Conservation (phyloP, 495 filamentous ascomycete species). For the Neurospora sp. region DNA sequence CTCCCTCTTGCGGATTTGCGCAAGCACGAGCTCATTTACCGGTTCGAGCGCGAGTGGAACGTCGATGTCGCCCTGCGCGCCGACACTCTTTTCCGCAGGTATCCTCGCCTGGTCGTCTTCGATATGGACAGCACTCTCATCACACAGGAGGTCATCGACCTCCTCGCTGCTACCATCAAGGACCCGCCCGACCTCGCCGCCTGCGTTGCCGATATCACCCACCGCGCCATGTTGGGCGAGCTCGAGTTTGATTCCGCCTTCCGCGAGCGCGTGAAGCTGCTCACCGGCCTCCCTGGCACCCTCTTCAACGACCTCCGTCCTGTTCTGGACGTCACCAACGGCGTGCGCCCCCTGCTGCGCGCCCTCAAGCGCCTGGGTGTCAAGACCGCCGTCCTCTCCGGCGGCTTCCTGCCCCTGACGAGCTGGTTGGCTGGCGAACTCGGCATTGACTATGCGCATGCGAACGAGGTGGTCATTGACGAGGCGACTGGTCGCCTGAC, state of each 20-base stretch:
- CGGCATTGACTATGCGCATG: slow-evolving; percentile 75
- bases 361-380: slow-evolving; percentile 66
- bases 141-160: slow-evolving; percentile 91
- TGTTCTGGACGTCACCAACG: slow-evolving; percentile 68
- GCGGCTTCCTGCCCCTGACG: slow-evolving; percentile 83
- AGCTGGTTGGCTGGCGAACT: slow-evolving; percentile 72
- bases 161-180: slow-evolving; percentile 68
- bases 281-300: slow-evolving; percentile 66
- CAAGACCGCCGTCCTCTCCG: slow-evolving; percentile 81
- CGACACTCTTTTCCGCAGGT: slow-evolving; percentile 60
- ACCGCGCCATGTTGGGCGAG: slow-evolving; percentile 90
- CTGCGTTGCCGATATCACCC: slow-evolving; percentile 61
- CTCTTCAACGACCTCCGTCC: slow-evolving; percentile 73
- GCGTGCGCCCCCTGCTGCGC: slow-evolving; percentile 61
- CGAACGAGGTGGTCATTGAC: slow-evolving; percentile 69
- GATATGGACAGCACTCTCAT: slow-evolving; percentile 98
- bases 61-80: slow-evolving; percentile 67
- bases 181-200: slow-evolving; percentile 49
- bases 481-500: slow-evolving; percentile 58
- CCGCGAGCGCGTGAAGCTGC: slow-evolving; percentile 62
- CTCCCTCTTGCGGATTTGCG: slow-evolving; percentile 59
- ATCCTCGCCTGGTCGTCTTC: slow-evolving; percentile 80
- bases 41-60: slow-evolving; percentile 79
- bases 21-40: slow-evolving; percentile 69
- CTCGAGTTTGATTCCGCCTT: slow-evolving; percentile 84